Evolutionary conservation across 2,329 filamentous ascomycete genomes (phyloP).

Genomic region (Fusarium avenaceum): DNA sequence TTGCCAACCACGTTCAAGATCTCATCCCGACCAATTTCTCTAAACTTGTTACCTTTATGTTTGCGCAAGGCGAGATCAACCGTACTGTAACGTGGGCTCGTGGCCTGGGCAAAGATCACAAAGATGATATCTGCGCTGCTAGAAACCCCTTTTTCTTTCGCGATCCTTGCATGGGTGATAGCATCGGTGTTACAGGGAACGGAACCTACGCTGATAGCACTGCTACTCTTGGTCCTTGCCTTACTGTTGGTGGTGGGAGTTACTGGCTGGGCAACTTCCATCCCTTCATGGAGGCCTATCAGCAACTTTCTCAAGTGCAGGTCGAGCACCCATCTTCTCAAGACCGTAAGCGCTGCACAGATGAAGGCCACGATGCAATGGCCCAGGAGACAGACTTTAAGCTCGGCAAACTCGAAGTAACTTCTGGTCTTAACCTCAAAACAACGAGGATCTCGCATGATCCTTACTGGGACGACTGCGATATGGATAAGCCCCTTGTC

Average conservation of each 20-base stretch:
- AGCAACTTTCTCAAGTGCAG: conserved; percentile 45
- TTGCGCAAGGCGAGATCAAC: conserved; percentile 56
- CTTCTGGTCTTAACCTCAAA: conserved; percentile 58
- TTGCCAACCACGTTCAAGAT: conserved; percentile 58
- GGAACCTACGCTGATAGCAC: conserved; percentile 54
- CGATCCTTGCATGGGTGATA: conserved; percentile 61
- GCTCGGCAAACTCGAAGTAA: conserved; percentile 56
- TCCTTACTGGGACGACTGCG: conserved; percentile 60
- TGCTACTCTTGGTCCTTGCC: conserved; percentile 59
- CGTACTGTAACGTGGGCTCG: conserved; percentile 57
- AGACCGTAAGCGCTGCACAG: conserved; percentile 56
- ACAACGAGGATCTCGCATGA: conserved; percentile 61
- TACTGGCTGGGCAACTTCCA: conserved; percentile 62
- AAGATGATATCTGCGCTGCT: conserved; percentile 58
- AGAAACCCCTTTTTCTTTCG: conserved; percentile 60
- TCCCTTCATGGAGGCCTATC: conserved; percentile 57
- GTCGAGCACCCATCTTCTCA: conserved; percentile 59
- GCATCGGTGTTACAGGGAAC: conserved; percentile 55
- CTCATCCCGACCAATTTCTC: conserved; percentile 55
- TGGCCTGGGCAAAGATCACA: conserved; percentile 54
- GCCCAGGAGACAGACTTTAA: conserved; percentile 47
- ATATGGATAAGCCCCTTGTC: conserved; percentile 57
- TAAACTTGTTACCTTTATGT: conserved; percentile 53
- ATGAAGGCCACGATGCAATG: conserved; percentile 56
- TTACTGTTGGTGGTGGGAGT: conserved; percentile 54